A percentile compares a stretch with the other conserved stretches of the same genome.
Evolutionary conservation across 2,329 filamentous ascomycete genomes (phyloP).

Genomic region (Ambrosiella beaveri): DNA sequence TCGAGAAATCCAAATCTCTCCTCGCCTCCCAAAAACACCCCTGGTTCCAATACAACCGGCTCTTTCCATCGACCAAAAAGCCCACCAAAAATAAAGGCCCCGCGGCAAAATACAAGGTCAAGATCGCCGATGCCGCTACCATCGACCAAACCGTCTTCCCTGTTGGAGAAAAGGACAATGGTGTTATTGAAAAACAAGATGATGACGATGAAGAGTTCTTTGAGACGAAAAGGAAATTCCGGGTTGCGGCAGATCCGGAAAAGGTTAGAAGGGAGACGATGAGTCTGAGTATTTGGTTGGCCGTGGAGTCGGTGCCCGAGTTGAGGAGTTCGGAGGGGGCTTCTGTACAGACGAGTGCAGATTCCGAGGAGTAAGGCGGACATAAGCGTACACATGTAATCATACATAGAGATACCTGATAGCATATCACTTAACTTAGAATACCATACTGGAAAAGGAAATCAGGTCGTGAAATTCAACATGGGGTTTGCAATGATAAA

Average conservation of each 20-base stretch:
- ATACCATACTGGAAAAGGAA: too few species aligned
- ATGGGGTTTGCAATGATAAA: too few species aligned
- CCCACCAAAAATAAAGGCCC: not conserved
- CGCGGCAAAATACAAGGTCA: not conserved
- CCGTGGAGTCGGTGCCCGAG: slow-evolving; percentile 34
- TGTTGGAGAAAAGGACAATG: slow-evolving; percentile 4
- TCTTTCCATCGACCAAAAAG: slow-evolving; percentile 30
- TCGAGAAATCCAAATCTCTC: slow-evolving; percentile 46
- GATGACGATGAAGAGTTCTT: slow-evolving; percentile 28
- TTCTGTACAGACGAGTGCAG: slow-evolving; percentile 29
- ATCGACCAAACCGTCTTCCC: not conserved
- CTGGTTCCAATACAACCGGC: slow-evolving; percentile 41
- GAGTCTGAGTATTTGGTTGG: slow-evolving; percentile 44
- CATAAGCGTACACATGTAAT: not conserved
- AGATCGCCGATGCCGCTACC: not conserved
- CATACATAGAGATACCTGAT: too few species aligned
- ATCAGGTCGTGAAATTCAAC: too few species aligned
- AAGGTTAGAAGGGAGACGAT: slow-evolving; percentile 30
- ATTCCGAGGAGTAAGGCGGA: slow-evolving; percentile 7
- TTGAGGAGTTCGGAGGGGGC: slow-evolving; percentile 32
- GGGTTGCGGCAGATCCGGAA: slow-evolving; percentile 32
- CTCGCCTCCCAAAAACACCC: slow-evolving; percentile 28
- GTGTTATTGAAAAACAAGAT: slow-evolving; percentile 12
- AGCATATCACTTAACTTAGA: too few species aligned
- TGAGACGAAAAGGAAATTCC: slow-evolving; percentile 40